Base-by-base conservation (phyloP, 306 rosid genomes). In the Sicyos baderoa region DNA sequence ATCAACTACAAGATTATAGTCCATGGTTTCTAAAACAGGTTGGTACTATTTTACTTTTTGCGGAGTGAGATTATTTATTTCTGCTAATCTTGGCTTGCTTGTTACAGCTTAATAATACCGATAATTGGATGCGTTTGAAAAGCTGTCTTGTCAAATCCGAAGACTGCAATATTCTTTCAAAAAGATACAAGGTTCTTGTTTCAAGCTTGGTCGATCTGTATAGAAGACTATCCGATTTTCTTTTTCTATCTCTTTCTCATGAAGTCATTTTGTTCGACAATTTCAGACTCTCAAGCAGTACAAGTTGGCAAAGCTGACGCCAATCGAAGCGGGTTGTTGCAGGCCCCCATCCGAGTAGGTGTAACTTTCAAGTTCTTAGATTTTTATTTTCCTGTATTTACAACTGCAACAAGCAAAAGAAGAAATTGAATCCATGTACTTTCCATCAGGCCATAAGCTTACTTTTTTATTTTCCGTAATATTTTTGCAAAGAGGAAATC, bases 261-360 rank as follows among this genome's bases (percentile, higher is more conserved):
- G 22, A 68, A 50, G 72, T 37, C 50, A n/a, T 69, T 54, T 55
- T 29, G 9, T 67, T 77, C 55, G 27, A 62, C 47, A 54, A 62
- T 75, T 79, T 66, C 82, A 93, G 98, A 87, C 87, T 77, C 87
- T 82, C 16, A 86, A 83, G 81, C 85, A 84, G 63, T 89, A 84
- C 74, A 89, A 89, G 73, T 77, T 58, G 55, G 97, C 95, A 49
- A 88, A 88, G 77, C 79, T 93, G 80, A 79, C 88, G 1, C 88
- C 98, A 4, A 79, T 92, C 4, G 96, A 92, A 77, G 92, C 95
- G 50, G 98, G 98, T 55, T 92, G 98, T 76, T 92, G 98, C 70
- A 83, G 93, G 66, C 96, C 98, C 9, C 98, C 98, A 49, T 89
- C 89, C 2, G 87, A 84, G 97, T 92, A 89, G 72, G 95, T 83